Evolutionary conservation across 2,329 filamentous ascomycete species (phyloP).

Genomic region (Capronia americana): DNA sequence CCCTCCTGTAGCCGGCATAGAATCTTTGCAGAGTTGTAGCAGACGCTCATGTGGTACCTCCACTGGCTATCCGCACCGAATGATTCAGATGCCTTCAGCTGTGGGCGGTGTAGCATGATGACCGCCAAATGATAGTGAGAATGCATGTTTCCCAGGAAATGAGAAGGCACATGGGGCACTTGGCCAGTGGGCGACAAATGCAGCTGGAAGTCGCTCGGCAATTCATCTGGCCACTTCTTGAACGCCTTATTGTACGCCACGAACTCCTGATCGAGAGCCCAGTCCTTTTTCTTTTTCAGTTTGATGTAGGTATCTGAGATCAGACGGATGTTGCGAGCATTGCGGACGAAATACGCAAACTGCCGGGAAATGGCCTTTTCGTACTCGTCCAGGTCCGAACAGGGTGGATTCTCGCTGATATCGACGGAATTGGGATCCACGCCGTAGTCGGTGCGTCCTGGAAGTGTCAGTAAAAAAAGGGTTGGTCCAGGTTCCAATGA

Average conservation of each 20-base stretch:
- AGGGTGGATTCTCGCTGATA: constrained; percentile 68
- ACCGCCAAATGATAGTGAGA: constrained; percentile 85
- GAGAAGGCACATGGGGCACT: constrained; percentile 81
- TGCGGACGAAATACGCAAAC: constrained; percentile 78
- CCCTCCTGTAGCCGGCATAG: constrained; percentile 88
- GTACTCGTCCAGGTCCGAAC: constrained; percentile 71
- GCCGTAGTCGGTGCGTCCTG: constrained; percentile 78
- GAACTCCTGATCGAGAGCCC: constrained; percentile 85
- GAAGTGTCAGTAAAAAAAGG: constrained; percentile 37
- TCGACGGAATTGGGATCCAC: constrained; percentile 79
- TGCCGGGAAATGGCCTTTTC: constrained; percentile 82
- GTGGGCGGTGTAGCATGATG: constrained; percentile 86
- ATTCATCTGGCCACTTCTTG: constrained; percentile 73
- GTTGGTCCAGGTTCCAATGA: constrained; percentile 25
- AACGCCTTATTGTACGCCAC: constrained; percentile 79
- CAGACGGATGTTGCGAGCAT: constrained; percentile 77
- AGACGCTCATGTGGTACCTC: constrained; percentile 87
- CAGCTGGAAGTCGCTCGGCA: constrained; percentile 79
- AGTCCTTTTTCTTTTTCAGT: constrained; percentile 79
- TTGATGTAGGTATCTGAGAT: constrained; percentile 78
- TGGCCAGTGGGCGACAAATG: constrained; percentile 79
- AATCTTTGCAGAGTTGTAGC: constrained; percentile 81
- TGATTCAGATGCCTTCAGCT: constrained; percentile 78
- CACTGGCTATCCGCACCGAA: constrained; percentile 74
- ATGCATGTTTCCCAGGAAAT: constrained; percentile 88